phyloP scores from a whole-genome alignment of 2,329 filamentous ascomycete genomes.

The Fusarium transvaalense region DNA sequence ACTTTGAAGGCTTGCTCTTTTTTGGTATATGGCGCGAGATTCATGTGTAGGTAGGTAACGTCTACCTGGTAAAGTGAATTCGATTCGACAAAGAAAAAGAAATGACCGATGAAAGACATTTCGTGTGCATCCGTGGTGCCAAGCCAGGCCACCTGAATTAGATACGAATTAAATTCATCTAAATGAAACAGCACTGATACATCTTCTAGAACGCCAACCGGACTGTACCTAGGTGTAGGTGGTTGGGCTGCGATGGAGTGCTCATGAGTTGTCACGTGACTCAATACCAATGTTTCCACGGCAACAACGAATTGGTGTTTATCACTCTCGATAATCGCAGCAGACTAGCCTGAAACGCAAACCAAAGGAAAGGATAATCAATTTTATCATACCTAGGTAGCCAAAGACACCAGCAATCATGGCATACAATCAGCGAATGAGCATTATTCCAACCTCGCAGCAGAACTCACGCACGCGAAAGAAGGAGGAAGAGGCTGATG shows the following conservation, averaged over 20 bases:
- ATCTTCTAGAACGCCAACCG: neutral
- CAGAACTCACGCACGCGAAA: constrained; percentile 66
- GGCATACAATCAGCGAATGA: constrained; percentile 72
- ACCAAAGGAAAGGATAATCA: constrained; percentile 8
- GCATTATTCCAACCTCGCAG: constrained; percentile 68
- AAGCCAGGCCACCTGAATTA: constrained; percentile 33
- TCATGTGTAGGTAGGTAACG: neutral
- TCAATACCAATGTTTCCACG: constrained; percentile 37
- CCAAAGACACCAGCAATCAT: constrained; percentile 54
- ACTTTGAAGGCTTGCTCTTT: neutral
- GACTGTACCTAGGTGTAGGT: too few relatives aligned
- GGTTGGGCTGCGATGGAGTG: neutral
- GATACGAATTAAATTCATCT: neutral
- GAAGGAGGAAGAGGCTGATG: constrained; percentile 70
- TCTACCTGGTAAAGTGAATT: neutral
- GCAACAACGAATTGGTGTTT: constrained; percentile 44
- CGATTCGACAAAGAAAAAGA: neutral
- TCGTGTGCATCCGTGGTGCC: neutral
- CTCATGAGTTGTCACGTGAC: constrained; percentile 41
- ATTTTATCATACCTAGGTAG: neutral
- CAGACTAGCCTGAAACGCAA: constrained; percentile 15
- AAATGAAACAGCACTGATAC: constrained; percentile 19
- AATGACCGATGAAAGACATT: constrained; percentile 3
- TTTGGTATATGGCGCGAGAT: neutral
- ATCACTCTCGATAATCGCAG: constrained; percentile 34